Conservation (phyloP, 352 stramenopile species). For the Globisporangium emineosum region DNA sequence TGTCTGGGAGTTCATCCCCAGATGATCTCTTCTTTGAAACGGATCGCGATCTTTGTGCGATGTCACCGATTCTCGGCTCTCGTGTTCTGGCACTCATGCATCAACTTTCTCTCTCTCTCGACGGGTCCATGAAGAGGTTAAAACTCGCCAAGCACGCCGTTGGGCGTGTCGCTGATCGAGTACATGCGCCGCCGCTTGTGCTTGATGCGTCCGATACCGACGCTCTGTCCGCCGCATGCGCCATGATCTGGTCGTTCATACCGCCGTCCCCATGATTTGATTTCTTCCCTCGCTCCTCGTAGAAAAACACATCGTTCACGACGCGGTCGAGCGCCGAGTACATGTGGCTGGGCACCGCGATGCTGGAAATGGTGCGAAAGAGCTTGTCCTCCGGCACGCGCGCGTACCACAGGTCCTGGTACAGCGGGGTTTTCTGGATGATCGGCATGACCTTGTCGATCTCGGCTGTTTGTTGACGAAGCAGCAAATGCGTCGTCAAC, state of each 20-base stretch:
- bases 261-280: conserved; percentile 18
- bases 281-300: conserved; percentile 48
- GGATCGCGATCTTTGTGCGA: neutral
- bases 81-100: neutral
- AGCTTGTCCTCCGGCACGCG: conserved; percentile 65
- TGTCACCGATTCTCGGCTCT: neutral
- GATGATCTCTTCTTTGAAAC: neutral
- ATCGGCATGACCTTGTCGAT: conserved; percentile 77
- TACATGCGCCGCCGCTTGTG: conserved; percentile 71
- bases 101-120: neutral
- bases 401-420: conserved; percentile 56
- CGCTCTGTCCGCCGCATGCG: conserved; percentile 53
- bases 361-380: conserved; percentile 58
- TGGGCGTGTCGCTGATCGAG: conserved; percentile 71
- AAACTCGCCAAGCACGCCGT: conserved; percentile 68
- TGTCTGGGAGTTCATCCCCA: neutral
- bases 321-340: conserved; percentile 69
- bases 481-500: neutral
- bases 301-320: conserved; percentile 86
- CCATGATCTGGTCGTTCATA: conserved; percentile 25
- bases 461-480: conserved; percentile 22
- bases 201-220: conserved; percentile 67
- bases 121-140: conserved; percentile 28
- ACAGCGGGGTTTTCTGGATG: conserved; percentile 63
- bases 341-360: conserved; percentile 66